These are phyloP conservation scores for Prototheca cutis DNA, from an alignment of 163 green algal genomes.

Conservation along the genomic window DNA sequence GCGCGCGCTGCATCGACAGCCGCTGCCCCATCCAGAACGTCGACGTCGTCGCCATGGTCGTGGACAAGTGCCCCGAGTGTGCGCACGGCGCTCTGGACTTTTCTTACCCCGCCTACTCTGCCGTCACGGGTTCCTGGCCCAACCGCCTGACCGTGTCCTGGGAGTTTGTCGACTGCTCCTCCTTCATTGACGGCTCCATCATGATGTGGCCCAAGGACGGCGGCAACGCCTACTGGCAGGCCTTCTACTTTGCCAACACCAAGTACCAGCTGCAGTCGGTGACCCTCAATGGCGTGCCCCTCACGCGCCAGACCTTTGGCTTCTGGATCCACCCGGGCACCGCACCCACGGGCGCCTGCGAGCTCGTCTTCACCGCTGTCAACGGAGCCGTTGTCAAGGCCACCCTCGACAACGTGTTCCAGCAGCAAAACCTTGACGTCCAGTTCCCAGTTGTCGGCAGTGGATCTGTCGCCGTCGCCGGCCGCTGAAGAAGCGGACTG, in stretches of 20 bases:
- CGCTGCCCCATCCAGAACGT: conserved; percentile 10
- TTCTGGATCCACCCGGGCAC: conserved; percentile 11
- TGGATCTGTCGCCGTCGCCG: not conserved
- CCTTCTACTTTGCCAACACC: conserved; percentile 24
- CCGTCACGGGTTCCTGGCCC: conserved; percentile 23
- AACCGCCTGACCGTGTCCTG: conserved; percentile 24
- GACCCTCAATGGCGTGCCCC: conserved; percentile 6
- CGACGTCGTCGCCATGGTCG: conserved; percentile 11
- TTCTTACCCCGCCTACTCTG: conserved; percentile 17
- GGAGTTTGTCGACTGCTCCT: conserved; percentile 17
- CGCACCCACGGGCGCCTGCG: not conserved
- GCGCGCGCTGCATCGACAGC: conserved; percentile 16
- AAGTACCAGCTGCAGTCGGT: conserved; percentile 7
- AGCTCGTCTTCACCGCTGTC: not conserved
- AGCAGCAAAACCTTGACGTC: conserved; percentile 1
- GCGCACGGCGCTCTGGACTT: conserved; percentile 23
- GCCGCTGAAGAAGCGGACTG: no score
- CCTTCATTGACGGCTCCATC: conserved; percentile 17
- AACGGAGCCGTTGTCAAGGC: not conserved
- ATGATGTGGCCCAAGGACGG: conserved; percentile 22
- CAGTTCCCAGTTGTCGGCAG: conserved; percentile 2
- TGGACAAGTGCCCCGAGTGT: conserved; percentile 30
- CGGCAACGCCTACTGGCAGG: conserved; percentile 19
- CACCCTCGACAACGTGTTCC: not conserved
- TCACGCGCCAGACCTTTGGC: conserved; percentile 7